Evolutionary conservation across 2,329 filamentous ascomycete genomes (phyloP), one percentile per base, ranked within the genome.

Genomic region (Ophiostoma sp.): DNA sequence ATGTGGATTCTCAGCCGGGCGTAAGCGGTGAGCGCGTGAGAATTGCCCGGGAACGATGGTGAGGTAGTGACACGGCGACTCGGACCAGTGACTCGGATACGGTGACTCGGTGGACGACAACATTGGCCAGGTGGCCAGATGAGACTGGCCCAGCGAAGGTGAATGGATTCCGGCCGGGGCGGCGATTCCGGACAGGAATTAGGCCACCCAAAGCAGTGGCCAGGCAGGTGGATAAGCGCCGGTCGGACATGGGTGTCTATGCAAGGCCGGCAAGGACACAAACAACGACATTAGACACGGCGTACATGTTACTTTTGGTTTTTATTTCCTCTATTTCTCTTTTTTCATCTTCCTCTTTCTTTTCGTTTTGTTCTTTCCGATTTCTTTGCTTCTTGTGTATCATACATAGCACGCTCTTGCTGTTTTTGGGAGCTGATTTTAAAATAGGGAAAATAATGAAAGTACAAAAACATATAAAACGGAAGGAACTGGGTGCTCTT

Each of bases 1-100:
- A 99, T 98, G 95, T 96, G 95, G 91, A 82, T 89, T 76, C 82
- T 90, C 74, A 88, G 84, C 74, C 82, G 84, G 74, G 82, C 83
- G 36, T 87, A 75, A 79, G 50, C 5, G 31, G 50, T 6, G 33
- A n/a, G 25, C 22, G 12, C 42, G 1, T 48, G 36, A 31, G 7
- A 1, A 36, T 36, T 3, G 3, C 33, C 33, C 8, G 5, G 52
- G 22, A 6, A 33, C 2, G 28, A 63, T 28, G 36, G 57, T 15
- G 36, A 11, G 70, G 28, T 36, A 5, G 33, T 48, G 39, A 11
- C 3, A 11, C 15, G 50, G 5, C 8, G 50, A 6, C 8, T 22
- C n/a, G n/a, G n/a, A n/a, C n/a, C n/a, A n/a, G n/a, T n/a, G n/a
- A n/a, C n/a, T n/a, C n/a, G n/a, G 33, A 36, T 36, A 8, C 33